Base-by-base conservation (phyloP, 768 basidiomycete genomes). In the Rossbeevera mucosa region DNA sequence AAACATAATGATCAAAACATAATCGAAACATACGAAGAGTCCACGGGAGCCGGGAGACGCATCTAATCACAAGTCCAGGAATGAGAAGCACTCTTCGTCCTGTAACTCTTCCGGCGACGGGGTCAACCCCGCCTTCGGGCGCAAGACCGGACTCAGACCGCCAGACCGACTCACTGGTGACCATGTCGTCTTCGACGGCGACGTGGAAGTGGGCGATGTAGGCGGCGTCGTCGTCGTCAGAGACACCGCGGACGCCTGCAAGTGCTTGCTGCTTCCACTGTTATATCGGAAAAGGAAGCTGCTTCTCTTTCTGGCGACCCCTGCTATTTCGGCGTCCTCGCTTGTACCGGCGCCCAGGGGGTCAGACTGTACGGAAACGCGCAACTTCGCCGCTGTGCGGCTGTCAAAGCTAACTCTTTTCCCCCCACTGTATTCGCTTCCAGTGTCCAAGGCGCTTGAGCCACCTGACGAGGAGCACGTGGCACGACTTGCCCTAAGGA, bases 51-150 rank as follows among this genome's bases (percentile, higher is more conserved):
- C 9, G 26, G 26, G 8, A 8, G 9, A 3, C 16, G 31, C 31
- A n/a, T n/a, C 31, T 33, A 33, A 33, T 62, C 48, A 60, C 5
- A 66, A 25, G 2, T 66, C 65, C 47, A 66, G 45, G 28, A 66
- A 66, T 14, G 65, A 66, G 13, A 66, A 53, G 49, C 59, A 65
- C 30, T 66, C 61, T 40, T 7, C 43, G 20, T 53, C 51, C 42
- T 67, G 59, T 12, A 44, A 40, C n/a, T 57, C 43, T 13, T 48
- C 43, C 25, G 3, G 4, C 2, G 57, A 40, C 18, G 47, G 5
- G 11, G 53, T 30, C 21, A 55, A 42, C 12, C 1, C 13, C 13
- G 16, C 20, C 33, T 21, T 49, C 7, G 18, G 31, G 13, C 18
- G 38, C n/a, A 30, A 46, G 7, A 22, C 21, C n/a, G n/a, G 33